phyloP scores from a whole-genome alignment of 2,329 filamentous ascomycete species.

The Tricladium varicosporioides region DNA sequence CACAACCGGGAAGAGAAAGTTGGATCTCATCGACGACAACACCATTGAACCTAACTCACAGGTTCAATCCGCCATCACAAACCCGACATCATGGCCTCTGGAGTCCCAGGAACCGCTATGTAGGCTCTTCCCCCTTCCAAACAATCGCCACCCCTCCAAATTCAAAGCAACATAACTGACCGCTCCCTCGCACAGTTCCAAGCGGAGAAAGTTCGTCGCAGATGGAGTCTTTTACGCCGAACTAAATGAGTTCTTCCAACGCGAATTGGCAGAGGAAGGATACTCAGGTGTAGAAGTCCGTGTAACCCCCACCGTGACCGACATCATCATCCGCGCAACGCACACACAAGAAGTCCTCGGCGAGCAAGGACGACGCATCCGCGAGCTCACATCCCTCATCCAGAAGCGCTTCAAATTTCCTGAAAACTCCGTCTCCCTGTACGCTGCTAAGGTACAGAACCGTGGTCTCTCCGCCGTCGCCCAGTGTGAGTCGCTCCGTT shows the following conservation, averaged over 20 bases:
- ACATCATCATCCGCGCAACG: slow-evolving; percentile 99
- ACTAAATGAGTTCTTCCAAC: slow-evolving; percentile 99
- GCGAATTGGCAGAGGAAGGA: slow-evolving; percentile 99
- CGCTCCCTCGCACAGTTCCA: slow-evolving; percentile 58
- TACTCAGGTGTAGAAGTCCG: slow-evolving; percentile 99
- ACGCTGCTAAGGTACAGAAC: slow-evolving; percentile 99
- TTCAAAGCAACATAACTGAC: background rate
- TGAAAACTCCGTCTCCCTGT: slow-evolving; percentile 99
- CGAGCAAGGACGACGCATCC: slow-evolving; percentile 99
- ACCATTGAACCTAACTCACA: slow-evolving; percentile 27
- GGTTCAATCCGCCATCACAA: slow-evolving; percentile 29
- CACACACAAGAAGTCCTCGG: slow-evolving; percentile 99
- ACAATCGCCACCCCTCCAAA: background rate
- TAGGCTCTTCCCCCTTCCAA: slow-evolving; percentile 24
- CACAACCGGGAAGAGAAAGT: slow-evolving; percentile 9
- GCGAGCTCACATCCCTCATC: slow-evolving; percentile 99
- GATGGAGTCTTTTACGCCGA: slow-evolving; percentile 99
- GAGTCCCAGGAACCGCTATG: slow-evolving; percentile 37
- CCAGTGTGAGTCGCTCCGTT: slow-evolving; percentile 99
- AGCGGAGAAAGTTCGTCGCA: slow-evolving; percentile 91
- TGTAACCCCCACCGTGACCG: slow-evolving; percentile 99
- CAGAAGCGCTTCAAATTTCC: slow-evolving; percentile 99
- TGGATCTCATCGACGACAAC: slow-evolving; percentile 29
- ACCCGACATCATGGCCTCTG: slow-evolving; percentile 38
- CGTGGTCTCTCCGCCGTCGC: slow-evolving; percentile 99